A percentile compares a stretch with the other conserved stretches of the same genome.
phyloP scores from a whole-genome alignment of 1,139 yeast genomes.

The Yamadazyma buinensis region DNA sequence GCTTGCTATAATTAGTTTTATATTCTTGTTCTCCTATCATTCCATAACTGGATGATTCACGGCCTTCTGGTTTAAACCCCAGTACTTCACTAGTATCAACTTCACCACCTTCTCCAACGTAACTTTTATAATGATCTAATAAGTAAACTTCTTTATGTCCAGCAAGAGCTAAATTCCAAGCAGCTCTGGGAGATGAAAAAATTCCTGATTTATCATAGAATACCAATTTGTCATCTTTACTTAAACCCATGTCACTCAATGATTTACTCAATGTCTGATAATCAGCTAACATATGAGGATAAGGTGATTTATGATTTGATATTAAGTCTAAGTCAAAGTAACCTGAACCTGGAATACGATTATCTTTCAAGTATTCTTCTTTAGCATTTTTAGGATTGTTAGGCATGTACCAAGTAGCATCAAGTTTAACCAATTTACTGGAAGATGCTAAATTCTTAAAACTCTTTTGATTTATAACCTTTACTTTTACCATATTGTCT shows the following conservation, averaged over 20 bases:
- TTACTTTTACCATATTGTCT: constrained; percentile 9
- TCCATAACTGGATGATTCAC: constrained; percentile 14
- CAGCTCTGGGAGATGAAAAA: constrained; percentile 85
- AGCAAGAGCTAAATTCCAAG: constrained; percentile 80
- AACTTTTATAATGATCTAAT: constrained; percentile 58
- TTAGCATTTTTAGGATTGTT: constrained; percentile 57
- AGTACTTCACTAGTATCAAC: constrained; percentile 18
- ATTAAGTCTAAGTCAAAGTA: constrained; percentile 79
- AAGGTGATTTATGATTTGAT: constrained; percentile 53
- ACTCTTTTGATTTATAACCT: constrained; percentile 8
- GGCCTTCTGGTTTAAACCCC: constrained; percentile 3
- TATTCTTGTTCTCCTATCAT: constrained; percentile 18
- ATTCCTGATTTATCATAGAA: constrained; percentile 83
- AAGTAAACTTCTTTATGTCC: constrained; percentile 69
- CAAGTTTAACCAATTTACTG: constrained; percentile 57
- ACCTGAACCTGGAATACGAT: constrained; percentile 63
- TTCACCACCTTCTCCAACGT: constrained; percentile 23
- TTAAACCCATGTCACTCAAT: constrained; percentile 47
- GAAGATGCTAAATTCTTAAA: constrained; percentile 9
- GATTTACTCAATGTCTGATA: constrained; percentile 48
- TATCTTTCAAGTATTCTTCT: constrained; percentile 51
- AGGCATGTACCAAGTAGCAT: constrained; percentile 93
- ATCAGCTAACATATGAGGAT: constrained; percentile 88
- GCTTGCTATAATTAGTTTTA: constrained; percentile 31
- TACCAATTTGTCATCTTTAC: constrained; percentile 56